Conservation (phyloP, 108 stramenopile species). For the Discostella stelligeroides region DNA sequence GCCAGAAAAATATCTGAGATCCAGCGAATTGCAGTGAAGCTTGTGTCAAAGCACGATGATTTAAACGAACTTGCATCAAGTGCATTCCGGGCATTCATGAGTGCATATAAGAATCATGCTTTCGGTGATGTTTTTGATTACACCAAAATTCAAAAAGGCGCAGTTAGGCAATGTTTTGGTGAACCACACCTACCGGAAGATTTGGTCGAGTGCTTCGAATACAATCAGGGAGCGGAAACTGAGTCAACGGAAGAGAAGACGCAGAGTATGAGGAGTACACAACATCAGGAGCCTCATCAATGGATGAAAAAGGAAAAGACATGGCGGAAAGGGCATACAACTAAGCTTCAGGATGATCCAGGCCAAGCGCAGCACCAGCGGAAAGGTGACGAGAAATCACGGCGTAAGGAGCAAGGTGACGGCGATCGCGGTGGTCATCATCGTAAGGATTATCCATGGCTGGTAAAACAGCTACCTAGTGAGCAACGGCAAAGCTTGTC, state of each 20-base stretch:
- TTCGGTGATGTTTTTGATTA: slow-evolving; percentile 8
- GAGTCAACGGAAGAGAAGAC: neutral
- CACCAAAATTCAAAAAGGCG: neutral
- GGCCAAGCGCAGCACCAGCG: neutral
- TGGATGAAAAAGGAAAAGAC: slow-evolving; percentile 9
- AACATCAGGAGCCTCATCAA: neutral
- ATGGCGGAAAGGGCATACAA: neutral
- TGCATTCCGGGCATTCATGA: slow-evolving; percentile 14
- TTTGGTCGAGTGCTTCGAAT: neutral
- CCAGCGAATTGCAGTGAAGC: slow-evolving; percentile 11
- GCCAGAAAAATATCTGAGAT: slow-evolving; percentile 19
- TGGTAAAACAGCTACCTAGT: neutral
- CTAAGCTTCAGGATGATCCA: too few relatives aligned
- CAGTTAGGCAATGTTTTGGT: slow-evolving; percentile 17
- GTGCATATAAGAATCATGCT: slow-evolving; percentile 8
- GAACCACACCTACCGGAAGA: slow-evolving; percentile 13
- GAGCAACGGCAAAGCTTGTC: too few relatives aligned
- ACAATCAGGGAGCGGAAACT: too few relatives aligned
- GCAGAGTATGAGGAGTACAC: neutral
- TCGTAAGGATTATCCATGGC: neutral
- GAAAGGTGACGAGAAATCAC: neutral
- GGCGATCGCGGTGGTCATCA: neutral
- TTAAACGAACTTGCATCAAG: slow-evolving; percentile 20
- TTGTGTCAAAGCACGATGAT: slow-evolving; percentile 22
- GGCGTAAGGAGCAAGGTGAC: slow-evolving; percentile 1